Percentiles rank a stretch among this genome's conserved stretches.
Conservation (phyloP, 306 rosid genomes). For the Cicer judaicum region DNA sequence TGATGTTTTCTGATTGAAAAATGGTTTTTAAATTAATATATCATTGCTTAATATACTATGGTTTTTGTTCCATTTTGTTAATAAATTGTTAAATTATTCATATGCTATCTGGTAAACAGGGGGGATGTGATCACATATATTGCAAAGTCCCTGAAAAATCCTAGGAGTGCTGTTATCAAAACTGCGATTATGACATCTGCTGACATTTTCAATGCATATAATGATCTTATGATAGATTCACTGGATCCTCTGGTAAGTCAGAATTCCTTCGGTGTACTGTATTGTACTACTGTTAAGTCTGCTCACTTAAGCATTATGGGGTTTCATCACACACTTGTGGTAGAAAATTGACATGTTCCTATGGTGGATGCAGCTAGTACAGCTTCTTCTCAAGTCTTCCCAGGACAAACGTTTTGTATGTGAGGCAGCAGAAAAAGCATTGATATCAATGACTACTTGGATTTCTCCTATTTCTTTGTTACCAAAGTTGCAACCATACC, state of each 20-base stretch:
- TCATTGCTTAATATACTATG: neutral
- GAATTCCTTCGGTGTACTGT: conserved; percentile 28
- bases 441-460: conserved; percentile 81
- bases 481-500: conserved; percentile 87
- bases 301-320: conserved; percentile 34
- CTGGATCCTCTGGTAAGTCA: conserved; percentile 85
- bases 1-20: conserved; percentile 19
- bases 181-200: conserved; percentile 98
- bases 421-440: conserved; percentile 94
- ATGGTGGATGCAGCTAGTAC: conserved; percentile 72
- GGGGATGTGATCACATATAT: conserved; percentile 76
- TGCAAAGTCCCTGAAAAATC: conserved; percentile 84
- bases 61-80: neutral
- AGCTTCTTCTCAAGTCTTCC: conserved; percentile 97
- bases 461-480: conserved; percentile 77
- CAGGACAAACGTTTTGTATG: conserved; percentile 99
- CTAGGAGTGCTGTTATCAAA: conserved; percentile 96
- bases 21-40: conserved; percentile 12
- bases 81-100: conserved; percentile 34
- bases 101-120: conserved; percentile 56
- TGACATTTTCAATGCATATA: conserved; percentile 83
- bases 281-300: neutral
- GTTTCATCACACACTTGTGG: conserved; percentile 25
- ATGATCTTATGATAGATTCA: conserved; percentile 75
- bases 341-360: conserved; percentile 14